Evolutionary conservation across 306 rosid species (phyloP).

Genomic region (Sophora flavescens): DNA sequence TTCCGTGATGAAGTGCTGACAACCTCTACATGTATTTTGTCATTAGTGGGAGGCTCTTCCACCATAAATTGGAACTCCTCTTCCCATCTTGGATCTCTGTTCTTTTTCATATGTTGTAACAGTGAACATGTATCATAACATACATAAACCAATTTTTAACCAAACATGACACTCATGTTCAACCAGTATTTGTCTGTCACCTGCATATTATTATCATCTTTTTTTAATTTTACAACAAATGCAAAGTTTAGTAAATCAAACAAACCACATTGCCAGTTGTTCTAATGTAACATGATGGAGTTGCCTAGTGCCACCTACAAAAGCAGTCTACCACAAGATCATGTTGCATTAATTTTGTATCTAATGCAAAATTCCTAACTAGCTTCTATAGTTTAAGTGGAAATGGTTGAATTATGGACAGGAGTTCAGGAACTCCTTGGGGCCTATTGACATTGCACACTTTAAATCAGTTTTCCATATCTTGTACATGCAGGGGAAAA

Average conservation of each 20-base stretch:
- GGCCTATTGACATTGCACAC: too few species aligned
- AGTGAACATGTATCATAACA: constrained; percentile 7
- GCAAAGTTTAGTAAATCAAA: not conserved
- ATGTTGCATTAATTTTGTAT: too few species aligned
- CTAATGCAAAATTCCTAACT: too few species aligned
- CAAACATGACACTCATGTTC: not conserved
- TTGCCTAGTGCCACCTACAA: not conserved
- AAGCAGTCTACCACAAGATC: too few species aligned
- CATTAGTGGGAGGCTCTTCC: constrained; percentile 82
- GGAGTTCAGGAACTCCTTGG: too few species aligned
- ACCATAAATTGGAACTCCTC: constrained; percentile 77
- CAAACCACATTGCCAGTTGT: not conserved
- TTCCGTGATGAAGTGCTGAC: constrained; percentile 81
- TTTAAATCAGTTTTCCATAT: too few species aligned
- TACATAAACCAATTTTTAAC: not conserved
- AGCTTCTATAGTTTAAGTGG: too few species aligned
- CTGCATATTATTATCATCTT: not conserved
- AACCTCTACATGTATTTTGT: constrained; percentile 80
- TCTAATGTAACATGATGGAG: not conserved
- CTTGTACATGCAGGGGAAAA: too few species aligned
- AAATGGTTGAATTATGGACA: not conserved
- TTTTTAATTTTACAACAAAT: not conserved
- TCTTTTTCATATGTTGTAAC: constrained; percentile 70
- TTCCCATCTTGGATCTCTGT: constrained; percentile 93
- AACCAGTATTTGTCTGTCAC: not conserved